These are phyloP conservation scores for Saturnispora besseyi DNA, from an alignment of 805 yeast species.

Conservation along the genomic window DNA sequence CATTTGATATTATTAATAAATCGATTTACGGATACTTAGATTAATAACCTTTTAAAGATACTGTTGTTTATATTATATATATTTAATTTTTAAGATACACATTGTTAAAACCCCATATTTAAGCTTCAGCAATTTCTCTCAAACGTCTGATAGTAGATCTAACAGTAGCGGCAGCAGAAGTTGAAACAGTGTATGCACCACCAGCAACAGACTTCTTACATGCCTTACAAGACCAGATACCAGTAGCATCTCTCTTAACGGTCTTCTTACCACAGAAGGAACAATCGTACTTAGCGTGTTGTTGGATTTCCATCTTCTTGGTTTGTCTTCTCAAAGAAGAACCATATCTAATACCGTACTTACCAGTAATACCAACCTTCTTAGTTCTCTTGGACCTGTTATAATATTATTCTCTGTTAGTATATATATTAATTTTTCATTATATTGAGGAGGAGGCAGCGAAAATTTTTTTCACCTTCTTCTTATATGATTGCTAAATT, in stretches of 20 bases:
- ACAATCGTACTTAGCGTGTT: conserved; percentile 98
- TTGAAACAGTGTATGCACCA: conserved; percentile 99
- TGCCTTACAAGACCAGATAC: conserved; percentile 97
- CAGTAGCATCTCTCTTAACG: conserved; percentile 95
- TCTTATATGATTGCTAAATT: no score
- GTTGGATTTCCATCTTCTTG: conserved; percentile 98
- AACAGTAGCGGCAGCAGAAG: conserved; percentile 99
- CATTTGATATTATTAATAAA: no score
- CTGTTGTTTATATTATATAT: neutral
- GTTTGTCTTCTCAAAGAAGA: conserved; percentile 99
- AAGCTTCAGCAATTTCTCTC: conserved; percentile 99
- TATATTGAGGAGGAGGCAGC: neutral
- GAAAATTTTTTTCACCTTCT: neutral
- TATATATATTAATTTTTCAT: neutral
- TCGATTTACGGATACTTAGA: no score
- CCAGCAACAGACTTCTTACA: conserved; percentile 98
- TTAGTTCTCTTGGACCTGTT: conserved; percentile 98
- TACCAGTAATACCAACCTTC: conserved; percentile 99
- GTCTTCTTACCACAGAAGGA: conserved; percentile 99
- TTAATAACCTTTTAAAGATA: neutral
- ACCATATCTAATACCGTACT: conserved; percentile 99
- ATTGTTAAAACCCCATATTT: conserved; percentile 30
- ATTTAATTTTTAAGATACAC: conserved; percentile 1
- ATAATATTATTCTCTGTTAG: conserved; percentile 2
- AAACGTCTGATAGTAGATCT: conserved; percentile 99